Evolutionary conservation across 2,329 filamentous ascomycete species (phyloP).

Genomic region (Apiospora aurea): DNA sequence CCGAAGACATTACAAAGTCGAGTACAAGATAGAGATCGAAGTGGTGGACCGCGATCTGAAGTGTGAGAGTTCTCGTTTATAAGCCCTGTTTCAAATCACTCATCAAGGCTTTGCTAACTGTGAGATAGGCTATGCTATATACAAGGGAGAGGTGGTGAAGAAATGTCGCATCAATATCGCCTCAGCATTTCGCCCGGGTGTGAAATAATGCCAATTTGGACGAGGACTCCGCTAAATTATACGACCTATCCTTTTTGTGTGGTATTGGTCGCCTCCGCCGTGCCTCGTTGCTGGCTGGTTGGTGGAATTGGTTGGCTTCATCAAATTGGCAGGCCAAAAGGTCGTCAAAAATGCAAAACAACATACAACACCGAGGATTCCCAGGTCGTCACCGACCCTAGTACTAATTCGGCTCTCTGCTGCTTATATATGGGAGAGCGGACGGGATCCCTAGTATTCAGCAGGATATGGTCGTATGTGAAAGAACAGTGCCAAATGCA

Average conservation of each 20-base stretch:
- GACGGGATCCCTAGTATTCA: too few species aligned
- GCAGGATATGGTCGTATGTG: too few species aligned
- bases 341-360: too few species aligned
- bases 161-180: constrained; percentile 19
- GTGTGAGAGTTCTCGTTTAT: constrained; percentile 31
- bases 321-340: too few species aligned
- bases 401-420: too few species aligned
- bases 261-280: too few species aligned
- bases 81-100: not conserved
- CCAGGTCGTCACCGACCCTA: too few species aligned
- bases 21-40: constrained; percentile 36
- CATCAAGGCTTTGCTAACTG: not conserved
- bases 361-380: too few species aligned
- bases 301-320: too few species aligned
- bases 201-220: not conserved
- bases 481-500: too few species aligned
- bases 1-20: constrained; percentile 33
- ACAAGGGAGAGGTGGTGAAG: not conserved
- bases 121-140: constrained; percentile 14
- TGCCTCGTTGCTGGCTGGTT: too few species aligned
- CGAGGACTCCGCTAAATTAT: not conserved
- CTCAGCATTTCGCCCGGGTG: constrained; percentile 16
- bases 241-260: not conserved
- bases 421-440: too few species aligned
- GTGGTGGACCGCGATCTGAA: constrained; percentile 37